Evolutionary conservation across 23 red algal species (phyloP).

Genomic region (Gracilaria gracilis): DNA sequence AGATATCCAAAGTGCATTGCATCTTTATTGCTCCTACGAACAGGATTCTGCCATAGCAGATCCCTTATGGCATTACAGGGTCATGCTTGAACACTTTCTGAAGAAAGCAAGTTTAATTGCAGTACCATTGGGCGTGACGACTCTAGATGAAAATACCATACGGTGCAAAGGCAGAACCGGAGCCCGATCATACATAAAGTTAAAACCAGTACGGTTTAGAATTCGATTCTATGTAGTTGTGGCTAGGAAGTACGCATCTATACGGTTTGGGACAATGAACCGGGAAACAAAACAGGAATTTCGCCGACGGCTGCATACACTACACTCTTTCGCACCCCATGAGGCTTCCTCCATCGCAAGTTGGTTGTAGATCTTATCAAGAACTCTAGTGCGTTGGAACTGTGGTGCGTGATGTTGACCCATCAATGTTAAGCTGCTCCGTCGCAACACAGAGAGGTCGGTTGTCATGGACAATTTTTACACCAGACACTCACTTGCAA

Average conservation of each 20-base stretch:
- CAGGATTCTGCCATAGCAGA: neutral
- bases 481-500: neutral
- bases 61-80: conserved; percentile 18
- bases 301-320: neutral
- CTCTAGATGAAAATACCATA: conserved; percentile 14
- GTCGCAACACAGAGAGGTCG: neutral
- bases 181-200: conserved; percentile 14
- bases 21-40: conserved; percentile 10
- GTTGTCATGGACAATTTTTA: conserved; percentile 17
- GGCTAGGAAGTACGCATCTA: neutral
- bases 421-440: neutral
- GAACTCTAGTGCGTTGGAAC: neutral
- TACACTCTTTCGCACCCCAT: neutral
- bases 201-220: conserved; percentile 7
- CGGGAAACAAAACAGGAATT: conserved; percentile 1
- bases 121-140: neutral
- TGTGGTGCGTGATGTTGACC: neutral
- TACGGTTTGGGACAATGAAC: conserved; percentile 1
- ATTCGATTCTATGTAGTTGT: conserved; percentile 31
- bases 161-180: neutral
- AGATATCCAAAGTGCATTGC: neutral
- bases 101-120: neutral
- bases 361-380: too few species aligned
- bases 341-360: too few species aligned
- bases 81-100: conserved; percentile 14